Evolutionary conservation across 2,329 filamentous ascomycete genomes (phyloP).

Genomic region (Claviceps fusiformis): DNA sequence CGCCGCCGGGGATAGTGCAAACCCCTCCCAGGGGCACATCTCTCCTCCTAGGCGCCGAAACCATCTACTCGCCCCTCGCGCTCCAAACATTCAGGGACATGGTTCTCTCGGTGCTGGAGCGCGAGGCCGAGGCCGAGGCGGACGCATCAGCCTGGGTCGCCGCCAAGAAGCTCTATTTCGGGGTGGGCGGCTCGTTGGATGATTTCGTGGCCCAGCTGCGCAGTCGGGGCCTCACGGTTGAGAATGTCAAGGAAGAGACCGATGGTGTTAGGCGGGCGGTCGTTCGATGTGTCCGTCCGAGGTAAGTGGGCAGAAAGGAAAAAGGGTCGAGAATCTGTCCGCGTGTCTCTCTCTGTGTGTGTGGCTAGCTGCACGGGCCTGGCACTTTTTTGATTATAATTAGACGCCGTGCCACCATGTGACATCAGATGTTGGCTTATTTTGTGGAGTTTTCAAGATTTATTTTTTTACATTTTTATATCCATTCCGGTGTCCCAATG

Average conservation of each 20-base stretch:
- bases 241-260: constrained; percentile 41
- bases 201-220: constrained; percentile 49
- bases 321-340: background rate
- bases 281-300: constrained; percentile 22
- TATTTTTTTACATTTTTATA: no score
- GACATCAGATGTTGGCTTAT: no score
- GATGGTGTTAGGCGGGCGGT: constrained; percentile 50
- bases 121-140: constrained; percentile 23
- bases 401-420: no score
- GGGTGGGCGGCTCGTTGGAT: constrained; percentile 69
- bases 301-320: background rate
- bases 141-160: constrained; percentile 52
- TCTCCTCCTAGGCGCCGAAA: constrained; percentile 62
- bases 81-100: constrained; percentile 55
- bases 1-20: background rate
- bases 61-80: constrained; percentile 67
- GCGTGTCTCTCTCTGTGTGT: no score
- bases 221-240: constrained; percentile 33
- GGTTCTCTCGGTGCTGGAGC: constrained; percentile 43
- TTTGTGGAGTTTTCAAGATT: no score
- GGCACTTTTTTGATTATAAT: no score
- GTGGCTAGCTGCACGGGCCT: no score
- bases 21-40: constrained; percentile 15
- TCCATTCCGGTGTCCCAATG: background rate
- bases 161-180: constrained; percentile 73